Evolutionary conservation across 2,329 filamentous ascomycete genomes (phyloP).

Genomic region (Eutypa lata): DNA sequence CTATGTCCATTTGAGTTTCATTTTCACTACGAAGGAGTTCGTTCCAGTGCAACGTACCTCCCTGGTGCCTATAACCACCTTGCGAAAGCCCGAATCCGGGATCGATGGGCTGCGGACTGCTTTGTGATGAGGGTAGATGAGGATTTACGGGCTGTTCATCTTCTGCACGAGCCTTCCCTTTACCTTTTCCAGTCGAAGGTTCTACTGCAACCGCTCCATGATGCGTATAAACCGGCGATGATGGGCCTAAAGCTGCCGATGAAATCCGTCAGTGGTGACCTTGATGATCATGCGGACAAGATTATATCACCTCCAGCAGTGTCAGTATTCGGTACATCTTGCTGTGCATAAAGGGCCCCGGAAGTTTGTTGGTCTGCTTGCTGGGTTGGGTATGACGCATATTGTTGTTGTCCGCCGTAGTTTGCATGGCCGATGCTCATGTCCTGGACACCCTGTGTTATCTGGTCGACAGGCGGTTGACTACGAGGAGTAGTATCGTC

Average conservation of each 20-base stretch:
- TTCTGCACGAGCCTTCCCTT: slow-evolving; percentile 11
- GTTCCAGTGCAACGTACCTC: too few relatives aligned
- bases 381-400: slow-evolving; percentile 10
- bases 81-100: slow-evolving; percentile 2
- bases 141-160: slow-evolving; percentile 8
- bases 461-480: slow-evolving; percentile 12
- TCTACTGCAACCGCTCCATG: slow-evolving; percentile 4
- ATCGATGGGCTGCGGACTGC: slow-evolving; percentile 1
- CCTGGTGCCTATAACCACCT: neutral
- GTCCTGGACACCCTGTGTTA: slow-evolving; percentile 14
- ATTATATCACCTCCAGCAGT: neutral
- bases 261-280: slow-evolving; percentile 2
- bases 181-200: slow-evolving; percentile 18
- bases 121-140: slow-evolving; percentile 1
- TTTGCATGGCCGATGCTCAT: slow-evolving; percentile 13
- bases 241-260: slow-evolving; percentile 6
- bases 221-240: slow-evolving; percentile 20
- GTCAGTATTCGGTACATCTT: neutral
- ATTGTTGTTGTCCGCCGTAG: slow-evolving; percentile 10
- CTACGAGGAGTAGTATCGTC: slow-evolving; percentile 22
- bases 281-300: neutral
- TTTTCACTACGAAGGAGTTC: too few relatives aligned
- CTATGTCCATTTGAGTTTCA: too few relatives aligned
- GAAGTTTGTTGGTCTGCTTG: neutral
- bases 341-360: neutral